Evolutionary conservation across 805 yeast genomes (phyloP).

Genomic region (Ogataea methanolica): DNA sequence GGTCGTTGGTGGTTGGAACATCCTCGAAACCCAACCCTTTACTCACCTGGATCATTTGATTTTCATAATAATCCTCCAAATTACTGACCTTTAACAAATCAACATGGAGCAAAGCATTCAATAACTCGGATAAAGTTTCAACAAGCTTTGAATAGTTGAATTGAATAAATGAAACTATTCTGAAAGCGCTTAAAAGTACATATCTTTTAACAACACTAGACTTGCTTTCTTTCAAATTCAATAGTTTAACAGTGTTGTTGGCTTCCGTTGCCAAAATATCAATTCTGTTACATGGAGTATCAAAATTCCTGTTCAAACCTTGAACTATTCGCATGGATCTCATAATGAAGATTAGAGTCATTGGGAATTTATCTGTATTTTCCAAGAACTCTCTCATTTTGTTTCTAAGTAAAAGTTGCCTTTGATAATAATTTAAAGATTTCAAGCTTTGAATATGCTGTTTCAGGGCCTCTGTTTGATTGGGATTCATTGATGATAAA

Average conservation of each 20-base stretch:
- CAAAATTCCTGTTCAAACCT: slow-evolving; percentile 57
- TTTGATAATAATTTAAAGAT: slow-evolving; percentile 34
- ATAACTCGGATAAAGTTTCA: slow-evolving; percentile 9
- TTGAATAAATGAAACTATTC: slow-evolving; percentile 24
- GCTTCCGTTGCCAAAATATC: slow-evolving; percentile 60
- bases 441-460: slow-evolving; percentile 24
- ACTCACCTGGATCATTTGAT: slow-evolving; percentile 38
- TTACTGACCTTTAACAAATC: slow-evolving; percentile 30
- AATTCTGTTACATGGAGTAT: slow-evolving; percentile 72
- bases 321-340: slow-evolving; percentile 75
- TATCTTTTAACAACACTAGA: slow-evolving; percentile 13
- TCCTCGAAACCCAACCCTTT: slow-evolving; percentile 38
- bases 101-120: slow-evolving; percentile 4
- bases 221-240: slow-evolving; percentile 9
- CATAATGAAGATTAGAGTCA: slow-evolving; percentile 59
- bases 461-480: slow-evolving; percentile 12
- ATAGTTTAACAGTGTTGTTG: slow-evolving; percentile 17
- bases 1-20: slow-evolving; percentile 25
- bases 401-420: slow-evolving; percentile 39
- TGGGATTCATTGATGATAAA: slow-evolving; percentile 47
- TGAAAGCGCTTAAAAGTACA: slow-evolving; percentile 10
- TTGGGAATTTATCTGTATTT: slow-evolving; percentile 64
- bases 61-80: slow-evolving; percentile 42
- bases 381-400: slow-evolving; percentile 51
- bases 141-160: slow-evolving; percentile 17